Conservation (phyloP, 768 basidiomycete genomes). For the Hortiboletus flavorubellus region DNA sequence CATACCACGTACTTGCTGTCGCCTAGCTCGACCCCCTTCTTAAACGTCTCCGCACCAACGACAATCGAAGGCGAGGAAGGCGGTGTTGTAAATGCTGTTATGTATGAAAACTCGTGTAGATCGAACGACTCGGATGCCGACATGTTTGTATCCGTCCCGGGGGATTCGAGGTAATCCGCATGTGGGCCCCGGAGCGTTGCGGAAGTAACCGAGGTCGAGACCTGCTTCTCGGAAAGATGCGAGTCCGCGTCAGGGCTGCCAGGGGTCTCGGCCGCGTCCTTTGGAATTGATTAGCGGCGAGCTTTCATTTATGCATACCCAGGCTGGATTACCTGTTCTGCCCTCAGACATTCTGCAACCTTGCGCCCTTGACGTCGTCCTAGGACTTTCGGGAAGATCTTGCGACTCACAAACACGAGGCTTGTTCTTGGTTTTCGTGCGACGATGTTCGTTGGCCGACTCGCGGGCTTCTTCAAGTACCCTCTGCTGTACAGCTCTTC, state of each 20-base stretch:
- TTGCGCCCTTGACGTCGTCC: conserved; percentile 21
- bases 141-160: conserved; percentile 7
- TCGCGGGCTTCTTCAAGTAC: conserved; percentile 22
- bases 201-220: conserved; percentile 10
- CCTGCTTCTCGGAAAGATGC: conserved; percentile 3
- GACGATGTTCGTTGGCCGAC: conserved; percentile 3
- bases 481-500: conserved; percentile 29
- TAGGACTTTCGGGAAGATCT: conserved; percentile 12
- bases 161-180: conserved; percentile 8
- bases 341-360: conserved; percentile 11
- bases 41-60: conserved; percentile 5
- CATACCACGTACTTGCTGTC: conserved; percentile 12
- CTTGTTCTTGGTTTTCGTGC: background rate
- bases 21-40: conserved; percentile 7
- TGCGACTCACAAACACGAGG: conserved; percentile 3
- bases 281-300: background rate
- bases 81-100: conserved; percentile 31
- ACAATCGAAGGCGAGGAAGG: conserved; percentile 25
- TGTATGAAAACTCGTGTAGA: conserved; percentile 30
- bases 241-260: background rate
- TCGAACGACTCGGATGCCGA: conserved; percentile 20
- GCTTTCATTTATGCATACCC: background rate
- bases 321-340: conserved; percentile 12
- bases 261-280: conserved; percentile 1
- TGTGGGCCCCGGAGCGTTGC: conserved; percentile 5